Evolutionary conservation across 768 basidiomycete genomes (phyloP), one percentile per base, ranked within the genome.

Genomic region (Boletus rufocinnamomeus): DNA sequence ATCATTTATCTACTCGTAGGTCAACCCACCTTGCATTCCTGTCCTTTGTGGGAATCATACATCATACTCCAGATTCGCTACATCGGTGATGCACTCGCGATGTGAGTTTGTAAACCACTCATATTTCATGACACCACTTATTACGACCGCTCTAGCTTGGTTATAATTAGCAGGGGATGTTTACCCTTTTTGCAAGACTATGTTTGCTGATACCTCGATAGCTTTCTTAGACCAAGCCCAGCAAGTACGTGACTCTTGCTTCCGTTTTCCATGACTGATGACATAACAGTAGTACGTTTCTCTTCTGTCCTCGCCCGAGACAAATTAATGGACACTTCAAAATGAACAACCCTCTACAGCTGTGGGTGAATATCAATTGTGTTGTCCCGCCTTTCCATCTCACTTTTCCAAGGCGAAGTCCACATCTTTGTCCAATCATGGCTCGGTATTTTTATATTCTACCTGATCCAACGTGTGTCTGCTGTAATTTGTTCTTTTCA

Each of bases 1-100:
- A 50, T 69, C 14, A 53, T 21, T 21, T 68, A 68, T 49, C 19
- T 67, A 8, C 41, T 69, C 14, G 67, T 69, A 55, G 27, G 63
- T 68, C n/a, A 6, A 28, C n/a, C 27, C 6, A 9, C 16, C 6
- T 50, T 47, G n/a, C 21, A n/a, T 21, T 34, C 23, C 2, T 21
- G 30, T 25, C 3, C 3, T 23, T 32, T 1, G 23, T 34, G 11
- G 16, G 9, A 34, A 32, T 44, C 14, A 21, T 3, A 32, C 17
- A 6, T 10, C 23, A 21, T 27, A 4, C 16, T 16, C n/a, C 28
- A 69, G 67, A 67, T 68, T n/a, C 68, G 68, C 9, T 68, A 67
- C 17, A 52, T 69, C 2, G 67, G 67, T n/a, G 54, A 69, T 35
- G 54, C 35, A 3, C 25, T 69, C 28, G 55, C 51, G 23, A 62